phyloP scores from a whole-genome alignment of 352 stramenopile species.

The Globisporangium lucens region DNA sequence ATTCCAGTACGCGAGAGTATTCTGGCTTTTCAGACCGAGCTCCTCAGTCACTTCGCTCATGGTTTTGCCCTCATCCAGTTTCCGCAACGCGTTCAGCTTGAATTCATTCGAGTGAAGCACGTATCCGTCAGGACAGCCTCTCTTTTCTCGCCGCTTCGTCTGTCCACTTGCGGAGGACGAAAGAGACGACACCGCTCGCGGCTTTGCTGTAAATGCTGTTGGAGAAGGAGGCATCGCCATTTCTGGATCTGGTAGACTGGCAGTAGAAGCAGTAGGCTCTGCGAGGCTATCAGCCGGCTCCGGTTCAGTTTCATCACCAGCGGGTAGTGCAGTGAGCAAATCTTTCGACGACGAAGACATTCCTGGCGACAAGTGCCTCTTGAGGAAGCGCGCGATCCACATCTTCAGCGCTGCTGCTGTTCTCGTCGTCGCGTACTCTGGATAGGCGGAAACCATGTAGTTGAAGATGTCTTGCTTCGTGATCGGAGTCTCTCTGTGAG shows the following conservation, averaged over 20 bases:
- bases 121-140: constrained; percentile 51
- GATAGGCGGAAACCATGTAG: constrained; percentile 51
- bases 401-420: constrained; percentile 54
- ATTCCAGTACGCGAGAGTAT: constrained; percentile 71
- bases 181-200: background rate
- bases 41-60: constrained; percentile 56
- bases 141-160: constrained; percentile 37
- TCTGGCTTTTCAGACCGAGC: constrained; percentile 65
- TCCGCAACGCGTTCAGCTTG: constrained; percentile 68
- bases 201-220: background rate
- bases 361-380: constrained; percentile 41
- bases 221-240: background rate
- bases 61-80: constrained; percentile 66
- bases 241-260: background rate
- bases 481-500: constrained; percentile 37
- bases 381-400: constrained; percentile 64
- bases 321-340: constrained; percentile 5
- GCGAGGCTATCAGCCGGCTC: constrained; percentile 1
- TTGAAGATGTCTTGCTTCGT: constrained; percentile 63
- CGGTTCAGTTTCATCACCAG: constrained; percentile 15
- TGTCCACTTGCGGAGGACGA: background rate
- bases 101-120: constrained; percentile 78
- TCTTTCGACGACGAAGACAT: constrained; percentile 5
- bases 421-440: constrained; percentile 52
- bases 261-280: constrained; percentile 3